Conservation (phyloP, 257 asterid species). For the Perilla frutescens region DNA sequence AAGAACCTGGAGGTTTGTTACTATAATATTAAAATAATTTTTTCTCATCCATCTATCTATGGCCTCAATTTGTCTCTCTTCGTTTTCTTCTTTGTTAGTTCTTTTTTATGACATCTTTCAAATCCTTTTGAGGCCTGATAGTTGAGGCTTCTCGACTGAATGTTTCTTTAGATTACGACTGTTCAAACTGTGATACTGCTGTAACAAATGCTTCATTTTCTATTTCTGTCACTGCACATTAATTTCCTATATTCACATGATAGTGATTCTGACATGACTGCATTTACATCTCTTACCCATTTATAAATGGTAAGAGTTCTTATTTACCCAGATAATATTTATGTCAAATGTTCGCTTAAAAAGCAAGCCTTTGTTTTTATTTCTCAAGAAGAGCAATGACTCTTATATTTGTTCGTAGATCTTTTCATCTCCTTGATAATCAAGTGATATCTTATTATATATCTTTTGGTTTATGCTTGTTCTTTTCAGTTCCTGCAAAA, state of each 20-base stretch:
- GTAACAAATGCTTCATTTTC: background rate
- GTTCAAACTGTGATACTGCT: slow-evolving; percentile 10
- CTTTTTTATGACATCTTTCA: slow-evolving; percentile 2
- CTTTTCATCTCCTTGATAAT: slow-evolving; percentile 18
- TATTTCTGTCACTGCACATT: background rate
- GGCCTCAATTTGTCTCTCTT: background rate
- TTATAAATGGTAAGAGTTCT: slow-evolving; percentile 18
- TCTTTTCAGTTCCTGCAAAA: slow-evolving; percentile 86
- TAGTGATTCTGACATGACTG: slow-evolving; percentile 9
- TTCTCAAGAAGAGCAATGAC: slow-evolving; percentile 13
- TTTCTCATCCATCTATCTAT: slow-evolving; percentile 23
- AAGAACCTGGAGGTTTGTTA: slow-evolving; percentile 85
- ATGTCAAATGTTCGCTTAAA: slow-evolving; percentile 13
- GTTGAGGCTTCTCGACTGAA: background rate
- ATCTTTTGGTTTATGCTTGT: slow-evolving; percentile 24
- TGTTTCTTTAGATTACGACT: slow-evolving; percentile 20
- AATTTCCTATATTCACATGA: slow-evolving; percentile 11
- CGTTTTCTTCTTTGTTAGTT: slow-evolving; percentile 7
- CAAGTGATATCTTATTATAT: slow-evolving; percentile 8
- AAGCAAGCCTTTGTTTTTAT: background rate
- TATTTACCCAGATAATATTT: background rate
- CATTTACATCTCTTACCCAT: slow-evolving; percentile 16
- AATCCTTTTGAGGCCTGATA: slow-evolving; percentile 9
- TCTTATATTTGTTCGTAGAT: background rate
- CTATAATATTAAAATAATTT: slow-evolving; percentile 8